Conservation (phyloP, 169 alveolate species). For the Plasmodium knowlesi region DNA sequence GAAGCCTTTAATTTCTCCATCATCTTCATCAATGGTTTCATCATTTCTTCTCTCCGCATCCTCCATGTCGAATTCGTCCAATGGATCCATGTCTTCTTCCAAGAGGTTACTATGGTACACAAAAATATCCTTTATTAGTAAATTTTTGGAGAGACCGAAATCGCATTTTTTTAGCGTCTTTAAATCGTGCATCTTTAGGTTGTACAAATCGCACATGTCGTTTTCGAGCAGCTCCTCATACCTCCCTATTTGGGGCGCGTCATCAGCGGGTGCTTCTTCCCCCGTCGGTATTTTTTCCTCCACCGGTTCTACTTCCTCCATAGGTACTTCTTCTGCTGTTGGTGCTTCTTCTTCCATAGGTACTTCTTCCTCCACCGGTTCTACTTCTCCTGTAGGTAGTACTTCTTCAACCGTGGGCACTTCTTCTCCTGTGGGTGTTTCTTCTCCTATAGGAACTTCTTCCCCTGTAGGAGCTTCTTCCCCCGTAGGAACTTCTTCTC, state of each 20-base stretch:
- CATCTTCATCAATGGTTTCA: background rate
- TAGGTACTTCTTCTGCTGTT: background rate
- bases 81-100: background rate
- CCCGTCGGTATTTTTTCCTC: too few relatives aligned
- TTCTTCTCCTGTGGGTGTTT: too few relatives aligned
- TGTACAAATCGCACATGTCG: slow-evolving; percentile 64
- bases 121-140: slow-evolving; percentile 50
- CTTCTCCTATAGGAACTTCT: background rate
- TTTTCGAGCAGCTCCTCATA: slow-evolving; percentile 48
- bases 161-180: slow-evolving; percentile 30
- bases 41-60: background rate
- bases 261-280: background rate
- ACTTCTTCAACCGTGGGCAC: too few relatives aligned
- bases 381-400: background rate
- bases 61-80: background rate
- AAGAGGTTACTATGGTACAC: background rate
- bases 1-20: background rate
- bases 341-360: background rate
- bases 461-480: background rate
- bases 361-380: background rate
- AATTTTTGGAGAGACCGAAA: slow-evolving; percentile 38
- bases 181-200: slow-evolving; percentile 60
- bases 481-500: background rate
- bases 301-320: too few relatives aligned
- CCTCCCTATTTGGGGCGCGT: background rate